Base-by-base conservation (phyloP, 257 asterid species). In the Thymus mandschuricus region DNA sequence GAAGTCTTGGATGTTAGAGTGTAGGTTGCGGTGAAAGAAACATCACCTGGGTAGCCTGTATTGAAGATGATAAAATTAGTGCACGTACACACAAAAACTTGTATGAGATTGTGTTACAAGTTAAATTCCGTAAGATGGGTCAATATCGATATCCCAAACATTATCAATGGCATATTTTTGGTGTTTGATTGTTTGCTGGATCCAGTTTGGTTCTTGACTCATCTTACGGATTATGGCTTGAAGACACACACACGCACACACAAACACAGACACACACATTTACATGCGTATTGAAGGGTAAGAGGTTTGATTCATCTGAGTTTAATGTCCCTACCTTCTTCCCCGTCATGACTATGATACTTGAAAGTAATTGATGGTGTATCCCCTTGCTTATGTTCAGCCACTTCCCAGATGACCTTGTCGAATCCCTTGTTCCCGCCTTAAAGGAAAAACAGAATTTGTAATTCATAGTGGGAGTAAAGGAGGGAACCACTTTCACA, bases 401-500 rank as follows among this genome's bases (percentile, higher is more conserved):
- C 89, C 73, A 95, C 96, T 56, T 92, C 96, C 99, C 99, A 92
- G 70, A 92, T 80, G 77, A 92, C 96, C 86, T 95, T 95, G 92
- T 95, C 99, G 49, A 70, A 95, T 60, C 99, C 98, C 89, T 88
- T 90, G 60, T 83, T 84, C 38, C 99, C 99, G 57, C 99, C 99
- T 95, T 77, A 13, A 57, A 3, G 13, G 38, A 66, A n/a, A 8
- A 38, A 4, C 4, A 57, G 27, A 55, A 57, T 4, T 56, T 3
- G 61, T 28, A 28, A 56, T 56, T 56, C 4, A n/a, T 56, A 29
- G 40, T 56, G 10, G 35, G 61, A 56, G 8, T 10, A 35, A 35
- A 35, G 40, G 40, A 35, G 40, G 40, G 40, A 21, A 21, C 41
- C 8, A 31, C 30, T 33, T 35, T 30, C 46, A 34, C n/a, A 33